Evolutionary conservation across 371 early-diverging fungal genomes (phyloP), one percentile per base, ranked within the genome.

Genomic region (Phascolomyces articulosus): DNA sequence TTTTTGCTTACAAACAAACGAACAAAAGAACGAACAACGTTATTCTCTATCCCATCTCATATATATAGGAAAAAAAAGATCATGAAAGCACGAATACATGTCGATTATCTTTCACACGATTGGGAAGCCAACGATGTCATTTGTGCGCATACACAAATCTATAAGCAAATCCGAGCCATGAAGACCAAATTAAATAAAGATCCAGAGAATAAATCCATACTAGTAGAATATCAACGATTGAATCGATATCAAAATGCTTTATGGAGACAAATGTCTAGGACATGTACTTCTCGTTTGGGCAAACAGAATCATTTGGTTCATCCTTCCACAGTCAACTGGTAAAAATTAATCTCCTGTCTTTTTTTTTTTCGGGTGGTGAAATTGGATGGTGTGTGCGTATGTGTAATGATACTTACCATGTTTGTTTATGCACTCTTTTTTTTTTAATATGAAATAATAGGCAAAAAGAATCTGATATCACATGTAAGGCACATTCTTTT

Each of bases 41-140:
- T 34, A 9, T 31, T 34, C 11, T 34, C 11, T 34, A 34, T 34
- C 34, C 2, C n/a, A n/a, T 34, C 34, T 34, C 11, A 11, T 9
- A 51, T 9, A 51, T 15, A 24, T 21, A 51, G 24, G 23, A 15
- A 51, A 21, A 26, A 51, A 24, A 21, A 44, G 40, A 53, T n/a
- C 40, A 80, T 77, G 77, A 73, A 71, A 53, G 72, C 75, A 8
- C 44, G 67, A 49, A 65, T 77, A 8, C 73, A 72, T 31, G 75
- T 80, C 6, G 80, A 80, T 48, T 80, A 80, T 66, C 66, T 80
- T 27, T 68, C 80, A 44, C 75, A 80, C 59, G 72, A 80, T 57
- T 80, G 80, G 80, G 49, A 62, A 21, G 60, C 67, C 21, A 55
- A 26, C n/a, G 80, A 80, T 59, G 60, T 73, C 20, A 67, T 77